Base-by-base conservation (phyloP, 1,284 basidiomycete genomes). In the Macrocybe sp. region DNA sequence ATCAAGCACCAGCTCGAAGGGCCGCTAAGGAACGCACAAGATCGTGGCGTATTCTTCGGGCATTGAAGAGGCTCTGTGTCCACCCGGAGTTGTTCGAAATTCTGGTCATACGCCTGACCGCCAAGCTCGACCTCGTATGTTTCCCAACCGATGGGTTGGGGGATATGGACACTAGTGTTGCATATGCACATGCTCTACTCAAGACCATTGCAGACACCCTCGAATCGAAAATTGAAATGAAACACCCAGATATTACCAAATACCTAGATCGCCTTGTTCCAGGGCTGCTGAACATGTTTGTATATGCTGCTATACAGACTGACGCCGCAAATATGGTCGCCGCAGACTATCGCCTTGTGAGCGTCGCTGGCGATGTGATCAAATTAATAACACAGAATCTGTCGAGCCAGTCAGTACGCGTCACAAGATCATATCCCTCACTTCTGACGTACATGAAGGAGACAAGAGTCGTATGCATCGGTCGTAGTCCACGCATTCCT, bases 141-240 rank as follows among this genome's bases (percentile, higher is more conserved):
- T 64, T 79, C 44, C 46, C 43, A 59, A 32, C 39, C 43, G 10
- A 46, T 14, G 44, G 41, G 10, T 52, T 60, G 11, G 58, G 56
- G 10, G 72, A 74, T 45, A 46, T 62, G 7, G 85, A 90, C 61
- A 73, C 79, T 9, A 69, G 64, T 12, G 79, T 86, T 1, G 88
- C 91, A 7, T 97, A 94, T 61, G 83, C 82, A 0, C 90, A 92
- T 65, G 82, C 92, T 31, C 74, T 97, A n/a, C 72, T 97, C 30
- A 71, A 75, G 49, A 80, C 86, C 0, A 65, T 97, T 3, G 70
- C 73, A 1, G 76, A 78, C 36, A 81, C 86, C 0, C 64, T 96
- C 14, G 60, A 72, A 7, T 65, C 61, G n/a, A 97, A 97, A 67
- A 73, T 84, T 7, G 72, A 74, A 7, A 69, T 66, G 55, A 61